Percentiles rank a stretch among this genome's conserved stretches.
Evolutionary conservation across 176 grass and related monocot genomes (phyloP).

Genomic region (Rhynchospora tenuis): DNA sequence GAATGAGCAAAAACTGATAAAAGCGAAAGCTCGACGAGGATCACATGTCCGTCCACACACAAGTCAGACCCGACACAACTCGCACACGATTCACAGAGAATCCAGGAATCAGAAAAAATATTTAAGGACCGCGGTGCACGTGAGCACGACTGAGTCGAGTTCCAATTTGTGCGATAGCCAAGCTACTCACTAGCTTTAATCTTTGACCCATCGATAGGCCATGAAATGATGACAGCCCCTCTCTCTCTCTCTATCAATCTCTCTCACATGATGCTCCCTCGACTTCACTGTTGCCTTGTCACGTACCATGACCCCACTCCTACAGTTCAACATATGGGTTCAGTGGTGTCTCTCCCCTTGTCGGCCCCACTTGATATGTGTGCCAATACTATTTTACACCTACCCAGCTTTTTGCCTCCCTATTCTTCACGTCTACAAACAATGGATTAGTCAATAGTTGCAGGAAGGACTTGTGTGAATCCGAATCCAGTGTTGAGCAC

Average conservation of each 20-base stretch:
- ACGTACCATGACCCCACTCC: neutral
- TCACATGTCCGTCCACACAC: neutral
- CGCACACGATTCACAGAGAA: neutral
- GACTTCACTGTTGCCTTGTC: neutral
- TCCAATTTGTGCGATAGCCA: neutral
- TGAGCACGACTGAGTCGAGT: neutral
- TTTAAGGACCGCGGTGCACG: neutral
- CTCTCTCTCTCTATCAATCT: neutral
- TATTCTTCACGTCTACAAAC: neutral
- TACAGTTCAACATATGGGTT: neutral
- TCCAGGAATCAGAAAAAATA: neutral
- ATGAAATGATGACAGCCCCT: neutral
- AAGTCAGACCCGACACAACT: neutral
- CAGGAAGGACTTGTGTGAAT: too few species aligned
- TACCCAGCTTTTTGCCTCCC: neutral
- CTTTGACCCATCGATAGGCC: slow-evolving; percentile 4
- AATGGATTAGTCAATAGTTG: too few species aligned
- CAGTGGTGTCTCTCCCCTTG: neutral
- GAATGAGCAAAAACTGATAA: too few species aligned
- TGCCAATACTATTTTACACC: neutral
- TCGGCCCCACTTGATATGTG: neutral
- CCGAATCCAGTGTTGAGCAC: too few species aligned
- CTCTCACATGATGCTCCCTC: slow-evolving; percentile 19
- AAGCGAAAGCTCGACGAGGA: too few species aligned
- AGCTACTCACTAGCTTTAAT: slow-evolving; percentile 1